These are phyloP conservation scores for Zasmidium citrigriseum DNA, from an alignment of 2,329 filamentous ascomycete genomes.

Conservation along the genomic window DNA sequence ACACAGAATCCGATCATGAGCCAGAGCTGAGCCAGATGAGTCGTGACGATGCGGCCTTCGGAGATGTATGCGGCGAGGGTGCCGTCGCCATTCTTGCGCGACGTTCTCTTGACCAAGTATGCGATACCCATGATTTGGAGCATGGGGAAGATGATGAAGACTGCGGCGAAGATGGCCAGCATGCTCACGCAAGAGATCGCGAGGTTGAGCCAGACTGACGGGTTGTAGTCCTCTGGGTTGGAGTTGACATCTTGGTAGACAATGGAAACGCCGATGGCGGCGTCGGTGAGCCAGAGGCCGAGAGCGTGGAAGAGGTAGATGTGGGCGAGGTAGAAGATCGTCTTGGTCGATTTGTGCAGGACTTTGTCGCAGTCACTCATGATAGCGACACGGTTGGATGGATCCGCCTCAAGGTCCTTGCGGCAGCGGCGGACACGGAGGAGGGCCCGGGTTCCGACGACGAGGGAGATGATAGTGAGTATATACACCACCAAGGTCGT, in stretches of 20 bases:
- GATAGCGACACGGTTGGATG: conserved; percentile 9
- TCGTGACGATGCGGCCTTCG: conserved; percentile 18
- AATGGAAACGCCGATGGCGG: conserved; percentile 13
- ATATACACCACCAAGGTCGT: not conserved
- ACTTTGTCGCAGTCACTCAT: conserved; percentile 8
- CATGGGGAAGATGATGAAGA: conserved; percentile 23
- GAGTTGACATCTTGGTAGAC: conserved; percentile 15
- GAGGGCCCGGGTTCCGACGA: conserved; percentile 7
- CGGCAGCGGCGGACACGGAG: conserved; percentile 8
- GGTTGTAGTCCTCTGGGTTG: conserved; percentile 13
- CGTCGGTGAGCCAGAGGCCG: conserved; percentile 19
- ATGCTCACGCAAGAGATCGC: conserved; percentile 10
- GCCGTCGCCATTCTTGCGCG: conserved; percentile 4
- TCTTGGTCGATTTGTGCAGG: conserved; percentile 8
- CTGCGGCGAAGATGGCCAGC: conserved; percentile 18
- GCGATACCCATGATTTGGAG: conserved; percentile 18
- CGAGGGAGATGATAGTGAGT: not conserved
- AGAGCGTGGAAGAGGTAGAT: conserved; percentile 18
- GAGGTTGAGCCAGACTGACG: conserved; percentile 14
- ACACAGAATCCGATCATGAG: conserved; percentile 19
- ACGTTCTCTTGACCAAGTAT: conserved; percentile 10
- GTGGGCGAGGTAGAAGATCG: conserved; percentile 14
- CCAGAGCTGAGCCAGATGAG: conserved; percentile 24
- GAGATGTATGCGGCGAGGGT: conserved; percentile 17
- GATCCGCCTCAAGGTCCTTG: conserved; percentile 5